Evolutionary conservation across 495 filamentous ascomycete genomes (phyloP).

Genomic region (Staphylotrichum longicolle): DNA sequence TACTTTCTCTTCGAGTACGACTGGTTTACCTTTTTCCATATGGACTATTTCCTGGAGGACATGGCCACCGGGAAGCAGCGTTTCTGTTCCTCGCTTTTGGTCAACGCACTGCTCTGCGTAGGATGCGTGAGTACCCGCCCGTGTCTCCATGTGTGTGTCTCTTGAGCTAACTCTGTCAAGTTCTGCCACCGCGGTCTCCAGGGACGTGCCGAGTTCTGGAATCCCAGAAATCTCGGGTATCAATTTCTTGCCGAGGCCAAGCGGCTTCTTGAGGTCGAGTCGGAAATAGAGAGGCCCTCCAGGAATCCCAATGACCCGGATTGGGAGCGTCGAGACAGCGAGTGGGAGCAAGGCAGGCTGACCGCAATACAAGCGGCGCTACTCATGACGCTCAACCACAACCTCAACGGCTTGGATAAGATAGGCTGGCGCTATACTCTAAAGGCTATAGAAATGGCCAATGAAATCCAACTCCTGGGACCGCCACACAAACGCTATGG

Average conservation of each 20-base stretch:
- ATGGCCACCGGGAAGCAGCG: constrained; percentile 31
- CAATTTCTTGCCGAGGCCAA: constrained; percentile 43
- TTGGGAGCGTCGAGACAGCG: constrained; percentile 20
- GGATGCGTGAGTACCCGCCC: constrained; percentile 37
- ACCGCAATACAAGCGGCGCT: constrained; percentile 39
- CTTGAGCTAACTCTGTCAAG: constrained; percentile 19
- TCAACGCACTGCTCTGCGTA: constrained; percentile 37
- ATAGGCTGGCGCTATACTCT: constrained; percentile 37
- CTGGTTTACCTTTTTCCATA: constrained; percentile 39
- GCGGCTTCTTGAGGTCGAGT: constrained; percentile 39
- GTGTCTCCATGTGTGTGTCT: not conserved
- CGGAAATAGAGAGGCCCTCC: constrained; percentile 20
- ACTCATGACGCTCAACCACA: constrained; percentile 32
- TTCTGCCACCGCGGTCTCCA: constrained; percentile 34
- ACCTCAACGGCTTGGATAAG: constrained; percentile 37
- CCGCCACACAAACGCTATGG: not conserved
- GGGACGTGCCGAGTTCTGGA: constrained; percentile 38
- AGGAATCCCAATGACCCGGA: constrained; percentile 21
- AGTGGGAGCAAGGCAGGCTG: constrained; percentile 31
- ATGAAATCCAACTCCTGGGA: constrained; percentile 34
- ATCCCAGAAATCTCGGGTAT: constrained; percentile 37
- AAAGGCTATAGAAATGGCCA: constrained; percentile 37
- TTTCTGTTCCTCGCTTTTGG: constrained; percentile 41
- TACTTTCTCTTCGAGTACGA: constrained; percentile 43
- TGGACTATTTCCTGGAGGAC: constrained; percentile 40